These are phyloP conservation scores for Candida freyschussii DNA, from an alignment of 1,139 yeast species.

Conservation along the genomic window DNA sequence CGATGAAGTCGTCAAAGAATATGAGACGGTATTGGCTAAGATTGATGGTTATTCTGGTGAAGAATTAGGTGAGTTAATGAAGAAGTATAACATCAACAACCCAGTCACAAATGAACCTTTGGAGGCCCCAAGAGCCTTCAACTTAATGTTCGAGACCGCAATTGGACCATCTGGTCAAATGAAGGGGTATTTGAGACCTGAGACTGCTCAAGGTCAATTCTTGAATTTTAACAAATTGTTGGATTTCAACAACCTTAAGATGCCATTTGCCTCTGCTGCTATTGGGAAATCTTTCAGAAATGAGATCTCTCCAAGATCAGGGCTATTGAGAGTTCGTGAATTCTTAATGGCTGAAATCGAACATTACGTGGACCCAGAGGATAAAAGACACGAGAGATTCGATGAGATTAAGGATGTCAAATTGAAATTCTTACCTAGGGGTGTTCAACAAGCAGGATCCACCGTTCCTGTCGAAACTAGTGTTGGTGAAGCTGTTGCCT, in stretches of 20 bases:
- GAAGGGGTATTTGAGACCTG: conserved; percentile 96
- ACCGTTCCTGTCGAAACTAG: conserved; percentile 61
- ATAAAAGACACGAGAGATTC: conserved; percentile 81
- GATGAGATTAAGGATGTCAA: conserved; percentile 66
- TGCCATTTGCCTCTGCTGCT: conserved; percentile 99
- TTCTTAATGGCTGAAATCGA: conserved; percentile 99
- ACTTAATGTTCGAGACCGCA: conserved; percentile 98
- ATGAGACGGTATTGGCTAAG: conserved; percentile 81
- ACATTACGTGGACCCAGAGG: conserved; percentile 91
- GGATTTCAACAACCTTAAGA: conserved; percentile 91
- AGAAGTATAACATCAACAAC: conserved; percentile 75
- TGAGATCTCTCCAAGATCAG: conserved; percentile 98
- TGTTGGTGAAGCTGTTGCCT: conserved; percentile 83
- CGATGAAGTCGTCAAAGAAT: conserved; percentile 72
- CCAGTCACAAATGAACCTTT: conserved; percentile 85
- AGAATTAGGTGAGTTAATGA: conserved; percentile 84
- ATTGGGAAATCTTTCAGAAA: conserved; percentile 98
- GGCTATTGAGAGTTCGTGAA: conserved; percentile 95
- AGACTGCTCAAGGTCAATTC: conserved; percentile 99
- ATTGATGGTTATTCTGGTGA: conserved; percentile 95
- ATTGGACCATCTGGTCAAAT: conserved; percentile 97
- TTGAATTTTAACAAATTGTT: conserved; percentile 88
- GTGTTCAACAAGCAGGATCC: conserved; percentile 79
- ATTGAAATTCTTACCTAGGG: conserved; percentile 78
- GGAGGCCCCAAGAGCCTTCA: conserved; percentile 91